Evolutionary conservation across 305 asterid genomes (phyloP).

Genomic region (Fraxinus nigra): DNA sequence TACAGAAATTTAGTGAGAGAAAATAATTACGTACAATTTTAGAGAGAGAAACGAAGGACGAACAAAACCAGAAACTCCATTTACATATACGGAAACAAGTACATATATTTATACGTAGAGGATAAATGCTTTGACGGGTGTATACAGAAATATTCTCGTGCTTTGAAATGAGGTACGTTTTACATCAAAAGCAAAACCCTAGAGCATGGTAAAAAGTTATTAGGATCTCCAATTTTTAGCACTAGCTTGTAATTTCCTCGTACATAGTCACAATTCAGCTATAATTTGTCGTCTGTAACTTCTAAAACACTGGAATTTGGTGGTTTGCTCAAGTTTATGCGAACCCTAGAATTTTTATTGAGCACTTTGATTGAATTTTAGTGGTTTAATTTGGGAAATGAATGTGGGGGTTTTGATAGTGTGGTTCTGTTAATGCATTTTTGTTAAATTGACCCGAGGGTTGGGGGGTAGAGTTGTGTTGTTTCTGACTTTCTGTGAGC

Average conservation of each 20-base stretch:
- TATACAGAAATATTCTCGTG: slow-evolving; percentile 37
- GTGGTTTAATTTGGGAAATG: slow-evolving; percentile 40
- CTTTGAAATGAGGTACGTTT: slow-evolving; percentile 53
- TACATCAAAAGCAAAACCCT: slow-evolving; percentile 80
- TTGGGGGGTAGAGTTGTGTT: slow-evolving; percentile 23
- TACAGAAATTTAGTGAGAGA: slow-evolving; percentile 16
- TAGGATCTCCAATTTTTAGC: slow-evolving; percentile 31
- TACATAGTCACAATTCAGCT: slow-evolving; percentile 56
- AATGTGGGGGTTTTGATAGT: slow-evolving; percentile 25
- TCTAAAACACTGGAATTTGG: slow-evolving; percentile 53
- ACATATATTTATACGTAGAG: slow-evolving; percentile 20
- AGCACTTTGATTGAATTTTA: slow-evolving; percentile 21
- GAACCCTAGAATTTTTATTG: slow-evolving; percentile 51
- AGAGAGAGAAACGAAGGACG: slow-evolving; percentile 44
- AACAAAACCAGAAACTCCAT: slow-evolving; percentile 38
- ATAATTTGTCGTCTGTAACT: slow-evolving; percentile 27
- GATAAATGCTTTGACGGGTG: slow-evolving; percentile 42
- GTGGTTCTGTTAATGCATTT: slow-evolving; percentile 37
- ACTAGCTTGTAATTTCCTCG: slow-evolving; percentile 49
- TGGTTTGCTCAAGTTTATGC: slow-evolving; percentile 31
- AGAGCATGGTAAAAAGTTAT: slow-evolving; percentile 36
- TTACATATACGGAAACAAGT: slow-evolving; percentile 26
- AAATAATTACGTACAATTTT: slow-evolving; percentile 25
- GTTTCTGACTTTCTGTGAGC: slow-evolving; percentile 20
- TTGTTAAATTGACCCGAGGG: slow-evolving; percentile 32